phyloP scores from a whole-genome alignment of 1,139 yeast species.

The Pichia sp. region DNA sequence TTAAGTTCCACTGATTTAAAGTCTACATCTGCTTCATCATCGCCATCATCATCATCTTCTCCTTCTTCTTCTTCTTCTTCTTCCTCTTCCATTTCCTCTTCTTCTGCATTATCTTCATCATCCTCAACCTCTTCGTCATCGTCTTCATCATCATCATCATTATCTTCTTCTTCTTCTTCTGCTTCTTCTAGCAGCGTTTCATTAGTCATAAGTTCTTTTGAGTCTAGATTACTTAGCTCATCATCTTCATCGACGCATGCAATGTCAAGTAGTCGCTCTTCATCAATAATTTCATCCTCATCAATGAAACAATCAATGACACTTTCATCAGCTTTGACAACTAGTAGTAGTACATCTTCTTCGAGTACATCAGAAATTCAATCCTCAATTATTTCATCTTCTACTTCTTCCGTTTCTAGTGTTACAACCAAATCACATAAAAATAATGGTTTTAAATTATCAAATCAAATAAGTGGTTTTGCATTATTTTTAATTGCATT shows the following conservation, averaged over 20 bases:
- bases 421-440: constrained; percentile 3
- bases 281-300: not conserved
- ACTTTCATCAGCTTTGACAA: no score
- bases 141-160: not conserved
- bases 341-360: not conserved
- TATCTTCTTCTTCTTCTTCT: not conserved
- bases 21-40: not conserved
- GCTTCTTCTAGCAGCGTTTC: not conserved
- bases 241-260: not conserved
- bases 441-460: constrained; percentile 7
- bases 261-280: no score
- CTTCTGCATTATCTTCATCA: not conserved
- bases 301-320: no score
- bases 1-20: not conserved
- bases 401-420: not conserved
- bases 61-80: not conserved
- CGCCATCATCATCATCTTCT: not conserved
- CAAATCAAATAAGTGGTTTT: not conserved
- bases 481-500: constrained; percentile 11
- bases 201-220: no score
- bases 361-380: not conserved
- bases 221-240: not conserved
- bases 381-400: not conserved
- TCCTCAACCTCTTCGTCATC: constrained; percentile 1
- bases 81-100: not conserved